A percentile compares a stretch with the other conserved stretches of the same genome.
These are phyloP conservation scores for Torulaspora pretoriensis DNA, from an alignment of 1,139 yeast species.

Conservation along the genomic window DNA sequence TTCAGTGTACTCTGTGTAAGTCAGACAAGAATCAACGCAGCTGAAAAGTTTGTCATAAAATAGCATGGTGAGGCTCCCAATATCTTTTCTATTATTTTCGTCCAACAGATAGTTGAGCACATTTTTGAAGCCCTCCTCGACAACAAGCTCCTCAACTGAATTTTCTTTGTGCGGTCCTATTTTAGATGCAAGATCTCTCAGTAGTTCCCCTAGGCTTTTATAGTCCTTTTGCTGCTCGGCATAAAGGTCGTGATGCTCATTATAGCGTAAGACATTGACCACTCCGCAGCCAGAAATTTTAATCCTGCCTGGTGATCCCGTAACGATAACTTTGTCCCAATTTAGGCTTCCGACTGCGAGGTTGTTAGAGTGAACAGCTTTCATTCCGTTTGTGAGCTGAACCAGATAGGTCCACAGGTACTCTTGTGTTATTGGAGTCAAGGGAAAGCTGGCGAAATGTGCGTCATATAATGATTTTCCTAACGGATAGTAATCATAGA, in stretches of 20 bases:
- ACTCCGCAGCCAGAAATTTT: conserved; percentile 71
- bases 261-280: conserved; percentile 55
- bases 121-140: conserved; percentile 37
- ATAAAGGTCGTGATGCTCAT: conserved; percentile 25
- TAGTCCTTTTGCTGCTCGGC: conserved; percentile 53
- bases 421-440: conserved; percentile 54
- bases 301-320: conserved; percentile 62
- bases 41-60: conserved; percentile 38
- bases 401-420: conserved; percentile 70
- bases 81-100: conserved; percentile 33
- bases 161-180: conserved; percentile 36
- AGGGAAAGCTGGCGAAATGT: conserved; percentile 44
- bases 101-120: conserved; percentile 38
- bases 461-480: conserved; percentile 55
- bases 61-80: conserved; percentile 23
- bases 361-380: conserved; percentile 56
- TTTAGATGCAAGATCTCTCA: conserved; percentile 53
- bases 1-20: conserved; percentile 62
- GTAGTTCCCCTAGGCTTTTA: conserved; percentile 50
- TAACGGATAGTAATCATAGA: conserved; percentile 67
- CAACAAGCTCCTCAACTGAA: conserved; percentile 30
- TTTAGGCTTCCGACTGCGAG: conserved; percentile 59
- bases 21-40: conserved; percentile 52
- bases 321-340: conserved; percentile 65
- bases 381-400: conserved; percentile 67